These are phyloP conservation scores for Aspergillus sp. DNA, from an alignment of 2,329 filamentous ascomycete genomes.

Conservation along the genomic window DNA sequence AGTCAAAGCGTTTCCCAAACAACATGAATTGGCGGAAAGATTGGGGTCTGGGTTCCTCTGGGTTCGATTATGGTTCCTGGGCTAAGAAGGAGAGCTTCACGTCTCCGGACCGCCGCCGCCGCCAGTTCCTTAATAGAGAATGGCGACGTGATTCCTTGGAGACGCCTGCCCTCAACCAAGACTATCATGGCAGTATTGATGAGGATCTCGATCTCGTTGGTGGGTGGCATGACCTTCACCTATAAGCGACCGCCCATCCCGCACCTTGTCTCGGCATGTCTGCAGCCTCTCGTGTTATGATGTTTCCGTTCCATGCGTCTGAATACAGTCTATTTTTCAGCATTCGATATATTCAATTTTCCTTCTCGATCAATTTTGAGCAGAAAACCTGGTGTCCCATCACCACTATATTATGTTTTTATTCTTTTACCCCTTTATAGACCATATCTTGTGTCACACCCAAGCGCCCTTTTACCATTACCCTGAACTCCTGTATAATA, in stretches of 20 bases:
- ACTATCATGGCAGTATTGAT: slow-evolving; percentile 50
- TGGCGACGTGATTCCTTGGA: slow-evolving; percentile 46
- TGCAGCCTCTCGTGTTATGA: slow-evolving; percentile 19
- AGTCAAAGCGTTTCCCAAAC: slow-evolving; percentile 47
- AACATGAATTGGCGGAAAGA: slow-evolving; percentile 45
- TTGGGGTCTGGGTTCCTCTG: slow-evolving; percentile 38
- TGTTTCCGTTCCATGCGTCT: slow-evolving; percentile 16
- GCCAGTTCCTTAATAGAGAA: slow-evolving; percentile 41
- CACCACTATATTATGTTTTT: slow-evolving; percentile 8
- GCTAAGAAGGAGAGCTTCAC: slow-evolving; percentile 33
- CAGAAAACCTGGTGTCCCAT: slow-evolving; percentile 2
- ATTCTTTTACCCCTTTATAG: slow-evolving; percentile 17
- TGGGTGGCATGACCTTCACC: slow-evolving; percentile 74
- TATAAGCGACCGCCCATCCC: slow-evolving; percentile 41
- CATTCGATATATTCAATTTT: slow-evolving; percentile 6
- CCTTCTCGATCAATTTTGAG: slow-evolving; percentile 1
- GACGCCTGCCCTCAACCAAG: slow-evolving; percentile 42
- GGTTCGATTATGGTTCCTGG: slow-evolving; percentile 36
- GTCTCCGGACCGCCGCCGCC: slow-evolving; percentile 34
- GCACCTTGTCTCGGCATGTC: slow-evolving; percentile 6
- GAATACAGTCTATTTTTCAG: slow-evolving; percentile 2
- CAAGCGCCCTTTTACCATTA: slow-evolving; percentile 14
- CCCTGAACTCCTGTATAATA: slow-evolving; percentile 25
- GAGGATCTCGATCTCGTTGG: slow-evolving; percentile 93
- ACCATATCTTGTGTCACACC: slow-evolving; percentile 16